phyloP scores from a whole-genome alignment of 768 basidiomycete genomes.

The Leccinum subgranulosum region DNA sequence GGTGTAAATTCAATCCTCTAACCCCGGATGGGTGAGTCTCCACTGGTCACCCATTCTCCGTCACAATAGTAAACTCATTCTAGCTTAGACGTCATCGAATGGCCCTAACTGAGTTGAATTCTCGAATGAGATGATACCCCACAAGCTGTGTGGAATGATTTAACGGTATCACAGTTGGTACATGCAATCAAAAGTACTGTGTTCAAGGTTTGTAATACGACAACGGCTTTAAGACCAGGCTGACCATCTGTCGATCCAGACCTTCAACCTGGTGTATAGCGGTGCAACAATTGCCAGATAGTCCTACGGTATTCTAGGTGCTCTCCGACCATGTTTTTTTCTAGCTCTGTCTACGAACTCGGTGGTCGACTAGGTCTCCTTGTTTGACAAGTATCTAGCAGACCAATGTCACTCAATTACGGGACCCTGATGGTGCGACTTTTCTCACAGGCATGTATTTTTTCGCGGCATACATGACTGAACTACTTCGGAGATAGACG shows the following conservation, averaged over 20 bases:
- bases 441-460: constrained; percentile 22
- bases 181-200: constrained; percentile 12
- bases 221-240: constrained; percentile 15
- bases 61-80: too few species aligned
- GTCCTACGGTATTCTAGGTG: constrained; percentile 48
- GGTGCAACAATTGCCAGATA: constrained; percentile 64
- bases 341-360: constrained; percentile 13
- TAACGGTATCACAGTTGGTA: too few species aligned
- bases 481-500: constrained; percentile 12
- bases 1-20: too few species aligned
- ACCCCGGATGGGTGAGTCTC: too few species aligned
- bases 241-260: constrained; percentile 28
- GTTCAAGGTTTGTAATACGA: neutral
- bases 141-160: too few species aligned
- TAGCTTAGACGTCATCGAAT: too few species aligned
- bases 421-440: constrained; percentile 22
- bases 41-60: too few species aligned
- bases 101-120: too few species aligned
- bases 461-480: neutral
- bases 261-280: constrained; percentile 65
- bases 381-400: constrained; percentile 43
- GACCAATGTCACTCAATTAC: constrained; percentile 24
- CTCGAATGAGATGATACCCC: too few species aligned
- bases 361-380: constrained; percentile 54
- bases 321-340: neutral